Conservation (phyloP, 2,329 filamentous ascomycete genomes). For the Aureobasidium sp. region DNA sequence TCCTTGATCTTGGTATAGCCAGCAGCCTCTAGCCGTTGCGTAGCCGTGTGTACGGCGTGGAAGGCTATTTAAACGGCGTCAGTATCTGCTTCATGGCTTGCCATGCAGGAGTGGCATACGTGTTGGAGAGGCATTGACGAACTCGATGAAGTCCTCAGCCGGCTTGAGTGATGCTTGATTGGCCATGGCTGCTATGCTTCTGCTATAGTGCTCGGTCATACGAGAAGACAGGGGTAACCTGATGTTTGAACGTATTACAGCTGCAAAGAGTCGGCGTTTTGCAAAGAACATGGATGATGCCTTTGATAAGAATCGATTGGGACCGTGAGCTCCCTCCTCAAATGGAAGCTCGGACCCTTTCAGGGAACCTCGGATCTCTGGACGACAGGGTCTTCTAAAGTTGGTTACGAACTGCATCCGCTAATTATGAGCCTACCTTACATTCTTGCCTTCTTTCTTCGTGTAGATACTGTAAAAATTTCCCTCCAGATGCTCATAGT, state of each 20-base stretch:
- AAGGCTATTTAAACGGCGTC: constrained; percentile 56
- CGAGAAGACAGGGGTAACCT: no score
- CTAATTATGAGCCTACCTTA: not conserved
- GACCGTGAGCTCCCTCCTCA: constrained; percentile 1
- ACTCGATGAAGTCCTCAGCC: constrained; percentile 81
- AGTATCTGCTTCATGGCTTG: not conserved
- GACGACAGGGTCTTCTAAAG: not conserved
- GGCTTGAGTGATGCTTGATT: constrained; percentile 36
- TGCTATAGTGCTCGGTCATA: not conserved
- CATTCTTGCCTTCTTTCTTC: not conserved
- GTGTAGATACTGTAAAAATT: not conserved
- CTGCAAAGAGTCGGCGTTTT: not conserved
- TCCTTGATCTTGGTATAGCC: constrained; percentile 88
- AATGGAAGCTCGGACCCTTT: not conserved
- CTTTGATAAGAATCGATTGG: not conserved
- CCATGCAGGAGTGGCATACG: constrained; percentile 50
- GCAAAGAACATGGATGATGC: not conserved
- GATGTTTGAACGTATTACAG: not conserved
- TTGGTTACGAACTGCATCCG: not conserved
- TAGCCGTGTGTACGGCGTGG: constrained; percentile 80
- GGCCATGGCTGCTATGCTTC: constrained; percentile 23
- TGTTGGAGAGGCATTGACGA: constrained; percentile 89
- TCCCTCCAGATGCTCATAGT: not conserved
- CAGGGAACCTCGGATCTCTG: not conserved
- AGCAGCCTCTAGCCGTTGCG: constrained; percentile 67